Evolutionary conservation across 768 basidiomycete genomes (phyloP).

Genomic region (Russula abietina): DNA sequence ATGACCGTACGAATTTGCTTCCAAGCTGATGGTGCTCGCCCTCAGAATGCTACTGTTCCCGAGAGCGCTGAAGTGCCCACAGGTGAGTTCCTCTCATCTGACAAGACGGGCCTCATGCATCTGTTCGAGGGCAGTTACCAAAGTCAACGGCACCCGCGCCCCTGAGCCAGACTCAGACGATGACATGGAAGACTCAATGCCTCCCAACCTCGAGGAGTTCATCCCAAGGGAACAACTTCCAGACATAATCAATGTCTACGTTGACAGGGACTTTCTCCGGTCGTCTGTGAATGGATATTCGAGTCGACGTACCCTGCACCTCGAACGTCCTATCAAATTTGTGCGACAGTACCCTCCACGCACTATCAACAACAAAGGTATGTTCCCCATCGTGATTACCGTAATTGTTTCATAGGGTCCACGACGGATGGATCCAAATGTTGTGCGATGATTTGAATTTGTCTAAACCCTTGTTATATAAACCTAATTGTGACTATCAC

Average conservation of each 20-base stretch:
- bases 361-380: not conserved
- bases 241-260: not conserved
- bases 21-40: not conserved
- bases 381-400: not conserved
- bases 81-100: not conserved
- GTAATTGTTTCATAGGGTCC: not conserved
- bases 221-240: slow-evolving; percentile 12
- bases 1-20: not conserved
- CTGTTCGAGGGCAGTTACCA: not conserved
- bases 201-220: not conserved
- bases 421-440: not conserved
- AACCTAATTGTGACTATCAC: not conserved
- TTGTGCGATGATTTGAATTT: not conserved
- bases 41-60: not conserved
- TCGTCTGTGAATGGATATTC: no score
- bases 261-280: not conserved
- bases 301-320: no score
- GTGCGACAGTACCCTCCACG: not conserved
- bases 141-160: not conserved
- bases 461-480: not conserved
- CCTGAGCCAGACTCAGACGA: not conserved
- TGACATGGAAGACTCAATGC: not conserved
- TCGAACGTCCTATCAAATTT: not conserved
- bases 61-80: not conserved
- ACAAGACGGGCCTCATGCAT: not conserved